Evolutionary conservation across 257 asterid genomes (phyloP).

Genomic region (Solanum habrochaites): DNA sequence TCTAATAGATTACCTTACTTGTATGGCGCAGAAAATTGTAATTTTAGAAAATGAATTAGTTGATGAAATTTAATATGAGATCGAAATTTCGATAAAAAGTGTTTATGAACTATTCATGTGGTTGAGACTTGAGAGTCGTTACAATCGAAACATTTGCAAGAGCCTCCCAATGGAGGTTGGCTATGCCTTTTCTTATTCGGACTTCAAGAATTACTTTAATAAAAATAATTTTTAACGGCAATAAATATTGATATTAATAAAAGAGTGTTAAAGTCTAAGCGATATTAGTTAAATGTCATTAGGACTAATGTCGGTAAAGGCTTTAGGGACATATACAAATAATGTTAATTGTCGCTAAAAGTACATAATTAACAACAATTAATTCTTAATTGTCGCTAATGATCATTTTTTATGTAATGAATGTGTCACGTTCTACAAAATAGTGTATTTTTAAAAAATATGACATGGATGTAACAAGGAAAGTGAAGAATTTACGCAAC

Average conservation of each 20-base stretch:
- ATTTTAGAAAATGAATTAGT: not conserved
- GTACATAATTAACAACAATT: no score
- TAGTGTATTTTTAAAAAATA: no score
- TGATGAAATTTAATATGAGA: not conserved
- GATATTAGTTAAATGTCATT: no score
- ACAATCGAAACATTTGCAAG: not conserved
- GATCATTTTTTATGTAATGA: no score
- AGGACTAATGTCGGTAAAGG: no score
- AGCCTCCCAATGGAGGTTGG: not conserved
- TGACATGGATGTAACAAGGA: not conserved
- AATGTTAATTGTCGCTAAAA: no score
- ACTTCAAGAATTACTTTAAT: no score
- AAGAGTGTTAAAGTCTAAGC: no score
- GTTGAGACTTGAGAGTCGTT: not conserved
- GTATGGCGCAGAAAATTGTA: not conserved
- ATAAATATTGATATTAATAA: no score
- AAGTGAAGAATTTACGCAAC: not conserved
- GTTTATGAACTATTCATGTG: not conserved
- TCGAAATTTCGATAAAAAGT: not conserved
- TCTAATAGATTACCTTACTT: not conserved
- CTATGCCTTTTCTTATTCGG: not conserved
- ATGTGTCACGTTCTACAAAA: not conserved
- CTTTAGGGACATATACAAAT: no score
- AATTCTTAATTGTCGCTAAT: no score
- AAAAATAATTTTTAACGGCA: no score